Conservation (phyloP, 2,329 filamentous ascomycete species). For the Trichoderma pleuroti region DNA sequence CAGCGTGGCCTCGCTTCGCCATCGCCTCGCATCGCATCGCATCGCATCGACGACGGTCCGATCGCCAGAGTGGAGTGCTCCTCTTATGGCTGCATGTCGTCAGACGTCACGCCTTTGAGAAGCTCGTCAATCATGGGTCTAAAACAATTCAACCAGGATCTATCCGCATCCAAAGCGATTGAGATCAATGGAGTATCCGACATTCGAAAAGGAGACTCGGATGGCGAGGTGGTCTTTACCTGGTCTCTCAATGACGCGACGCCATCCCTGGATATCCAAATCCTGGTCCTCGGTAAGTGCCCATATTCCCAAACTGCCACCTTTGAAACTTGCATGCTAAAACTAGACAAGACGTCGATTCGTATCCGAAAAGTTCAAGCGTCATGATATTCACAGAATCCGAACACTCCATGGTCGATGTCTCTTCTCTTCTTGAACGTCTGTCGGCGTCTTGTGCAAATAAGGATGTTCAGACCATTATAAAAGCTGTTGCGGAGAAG, state of each 20-base stretch:
- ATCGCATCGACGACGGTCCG: not conserved
- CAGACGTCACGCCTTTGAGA: not conserved
- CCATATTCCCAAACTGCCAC: no score
- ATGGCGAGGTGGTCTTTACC: slow-evolving; percentile 67
- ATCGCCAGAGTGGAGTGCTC: not conserved
- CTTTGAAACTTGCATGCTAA: not conserved
- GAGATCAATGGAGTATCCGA: slow-evolving; percentile 49
- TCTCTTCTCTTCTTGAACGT: slow-evolving; percentile 45
- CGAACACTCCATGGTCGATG: slow-evolving; percentile 32
- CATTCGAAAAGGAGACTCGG: slow-evolving; percentile 61
- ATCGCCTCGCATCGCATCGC: not conserved
- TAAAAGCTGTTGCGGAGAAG: slow-evolving; percentile 8
- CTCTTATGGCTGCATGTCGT: not conserved
- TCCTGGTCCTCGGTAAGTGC: slow-evolving; percentile 34
- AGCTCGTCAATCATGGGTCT: slow-evolving; percentile 53
- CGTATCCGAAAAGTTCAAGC: slow-evolving; percentile 37
- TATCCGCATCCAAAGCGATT: slow-evolving; percentile 36
- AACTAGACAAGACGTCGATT: slow-evolving; percentile 29
- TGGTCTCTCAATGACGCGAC: slow-evolving; percentile 36
- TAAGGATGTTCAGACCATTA: slow-evolving; percentile 13
- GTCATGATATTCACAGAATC: slow-evolving; percentile 45
- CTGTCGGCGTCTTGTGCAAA: slow-evolving; percentile 30
- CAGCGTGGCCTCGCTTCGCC: not conserved
- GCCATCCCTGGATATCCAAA: slow-evolving; percentile 35
- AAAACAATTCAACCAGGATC: slow-evolving; percentile 61